phyloP scores from a whole-genome alignment of 2,329 filamentous ascomycete genomes.

The Diaporthe australafricana region DNA sequence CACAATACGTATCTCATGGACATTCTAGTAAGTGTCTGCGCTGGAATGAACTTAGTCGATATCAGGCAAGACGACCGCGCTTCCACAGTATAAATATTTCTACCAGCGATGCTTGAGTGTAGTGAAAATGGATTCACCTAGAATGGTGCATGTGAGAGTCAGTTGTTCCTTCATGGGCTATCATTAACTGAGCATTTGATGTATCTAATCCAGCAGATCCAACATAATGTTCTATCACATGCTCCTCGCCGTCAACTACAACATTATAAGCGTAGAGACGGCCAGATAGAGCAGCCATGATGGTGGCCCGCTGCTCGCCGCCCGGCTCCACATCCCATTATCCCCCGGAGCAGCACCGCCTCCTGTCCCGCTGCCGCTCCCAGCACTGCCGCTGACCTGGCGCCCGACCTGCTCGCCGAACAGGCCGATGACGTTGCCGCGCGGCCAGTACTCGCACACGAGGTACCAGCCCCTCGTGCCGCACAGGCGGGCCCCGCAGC shows the following conservation, averaged over 20 bases:
- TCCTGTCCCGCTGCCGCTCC: neutral
- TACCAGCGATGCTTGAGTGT: too few relatives aligned
- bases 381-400: slow-evolving; percentile 45
- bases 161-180: neutral
- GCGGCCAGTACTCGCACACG: slow-evolving; percentile 77
- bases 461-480: slow-evolving; percentile 69
- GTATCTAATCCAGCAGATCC: neutral
- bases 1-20: too few relatives aligned
- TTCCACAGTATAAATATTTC: too few relatives aligned
- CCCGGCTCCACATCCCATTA: slow-evolving; percentile 25
- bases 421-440: slow-evolving; percentile 70
- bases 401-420: slow-evolving; percentile 60
- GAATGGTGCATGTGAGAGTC: neutral
- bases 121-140: too few relatives aligned
- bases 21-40: too few relatives aligned
- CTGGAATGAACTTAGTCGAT: too few relatives aligned
- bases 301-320: neutral
- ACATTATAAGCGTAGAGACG: neutral
- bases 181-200: neutral
- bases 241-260: neutral
- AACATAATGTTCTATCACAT: too few relatives aligned
- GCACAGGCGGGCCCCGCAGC: slow-evolving; percentile 62
- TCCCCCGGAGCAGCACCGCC: neutral
- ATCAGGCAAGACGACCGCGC: too few relatives aligned
- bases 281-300: neutral